Evolutionary conservation across 2,329 filamentous ascomycete species (phyloP), one percentile per base, ranked within the genome.

Genomic region (Graphiopsis chlorocephala): DNA sequence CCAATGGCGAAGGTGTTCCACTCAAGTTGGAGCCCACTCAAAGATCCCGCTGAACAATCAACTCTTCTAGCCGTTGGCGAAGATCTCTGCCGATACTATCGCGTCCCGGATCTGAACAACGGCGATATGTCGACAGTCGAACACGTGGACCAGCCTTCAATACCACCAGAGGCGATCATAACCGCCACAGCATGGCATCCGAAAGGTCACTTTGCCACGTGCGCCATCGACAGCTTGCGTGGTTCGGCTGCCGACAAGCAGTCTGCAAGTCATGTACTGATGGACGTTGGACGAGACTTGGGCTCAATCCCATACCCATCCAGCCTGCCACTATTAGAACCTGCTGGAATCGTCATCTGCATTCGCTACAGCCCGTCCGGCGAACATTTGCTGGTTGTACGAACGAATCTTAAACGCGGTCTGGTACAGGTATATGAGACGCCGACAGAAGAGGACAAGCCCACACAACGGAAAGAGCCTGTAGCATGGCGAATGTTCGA

Each of bases 401-500:
- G 70, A 15, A 73, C 71, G 14, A 75, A 74, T 63, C 64, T 68
- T 23, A 70, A 72, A 55, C 67, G 74, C 11, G 73, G 73, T 8
- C 59, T 75, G 23, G 67, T 76, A 10, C 73, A 76, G 58, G 65
- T 75, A 11, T 76, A 74, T 67, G 66, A 70, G 20, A 68, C 69
- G 11, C 60, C 60, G 3, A 55, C 60, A 26, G 48, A 55, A 26
- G 47, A 28, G 23, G 61, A 48, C 33, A 58, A 35, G 31, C 61
- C 53, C 29, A 62, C 20, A 53, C 58, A 20, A n/a, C 42, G 64
- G 20, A 73, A 72, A 25, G 76, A 79, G 29, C 78, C 79, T 5
- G 71, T 78, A 4, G 73, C 72, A 5, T 80, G 77, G 75, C 75
- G 74, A 26, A 73, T 77, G 20, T 80, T 80, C 57, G 77, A 79